Base-by-base conservation (phyloP, 2,329 filamentous ascomycete species). In the Periconia digitata region DNA sequence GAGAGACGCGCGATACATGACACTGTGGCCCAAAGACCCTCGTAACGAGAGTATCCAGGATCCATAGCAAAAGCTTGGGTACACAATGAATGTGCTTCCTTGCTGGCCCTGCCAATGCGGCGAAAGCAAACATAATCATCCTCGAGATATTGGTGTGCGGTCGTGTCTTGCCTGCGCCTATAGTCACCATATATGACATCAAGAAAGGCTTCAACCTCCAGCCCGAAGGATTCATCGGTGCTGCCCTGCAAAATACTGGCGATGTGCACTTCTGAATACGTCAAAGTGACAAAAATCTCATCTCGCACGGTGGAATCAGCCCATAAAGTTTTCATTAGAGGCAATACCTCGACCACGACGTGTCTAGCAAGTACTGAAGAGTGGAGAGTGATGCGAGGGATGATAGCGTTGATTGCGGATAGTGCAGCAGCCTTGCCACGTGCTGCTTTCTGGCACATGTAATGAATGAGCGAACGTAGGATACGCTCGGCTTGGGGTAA, bases 131-230 rank as follows among this genome's bases (percentile, higher is more conserved):
- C 66, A 59, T 96, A 89, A 51, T 89, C 84, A n/a, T 95, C 73
- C 54, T 90, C 87, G 10, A 97, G 77, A 48, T 61, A 69, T 29
- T 69, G 66, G 36, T 64, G 61, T 18, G 58, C 56, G 21, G 62
- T 61, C 16, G 53, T 83, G 40, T 88, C 84, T 29, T 84, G 78
- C 51, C 90, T 81, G 54, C 79, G 85, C 3, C 83, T 78, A 69
- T 97, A 97, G 61, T 96, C 92, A 8, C 74, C 74, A 75, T 86
- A 87, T n/a, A 99, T 72, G 3, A 80, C 77, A 38, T 91, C 85
- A 27, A 85, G 66, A 2, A 96, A 70, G n/a, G 81, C 80, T 54
- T 86, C 82, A 6, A 95, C 56, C 40, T 66, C 59, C 46, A 64
- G 57, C 51, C 65, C 70, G 56, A 58, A 50, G 18, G 53, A 46